Evolutionary conservation across 805 yeast species (phyloP).

Genomic region (Metschnikowia santaceciliae): DNA sequence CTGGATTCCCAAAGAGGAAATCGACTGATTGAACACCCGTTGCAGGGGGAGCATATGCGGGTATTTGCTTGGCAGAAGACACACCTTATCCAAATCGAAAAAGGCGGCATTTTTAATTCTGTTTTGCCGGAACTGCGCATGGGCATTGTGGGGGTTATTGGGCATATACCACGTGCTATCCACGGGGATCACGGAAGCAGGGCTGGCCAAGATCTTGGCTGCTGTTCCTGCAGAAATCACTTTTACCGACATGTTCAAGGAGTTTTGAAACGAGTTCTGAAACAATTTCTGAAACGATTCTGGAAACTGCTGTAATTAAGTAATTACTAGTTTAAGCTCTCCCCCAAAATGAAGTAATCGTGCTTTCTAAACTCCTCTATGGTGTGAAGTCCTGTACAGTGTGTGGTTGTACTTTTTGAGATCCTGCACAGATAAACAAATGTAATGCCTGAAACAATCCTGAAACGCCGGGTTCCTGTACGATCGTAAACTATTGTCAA

Average conservation of each 20-base stretch:
- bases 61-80: constrained; percentile 48
- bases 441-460: no score
- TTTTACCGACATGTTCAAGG: neutral
- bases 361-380: no score
- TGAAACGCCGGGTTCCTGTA: no score
- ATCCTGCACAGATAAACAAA: no score
- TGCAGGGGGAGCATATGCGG: constrained; percentile 89
- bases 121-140: constrained; percentile 45
- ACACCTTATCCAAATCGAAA: constrained; percentile 17
- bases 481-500: no score
- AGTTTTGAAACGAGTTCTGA: no score
- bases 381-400: no score
- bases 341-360: no score
- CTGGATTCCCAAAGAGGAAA: constrained; percentile 53
- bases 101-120: constrained; percentile 39
- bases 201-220: constrained; percentile 9
- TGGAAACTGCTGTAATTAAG: no score
- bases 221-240: constrained; percentile 8
- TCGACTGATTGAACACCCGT: constrained; percentile 49
- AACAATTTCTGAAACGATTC: no score
- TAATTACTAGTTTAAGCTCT: no score
- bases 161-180: constrained; percentile 97
- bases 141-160: constrained; percentile 56
- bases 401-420: no score
- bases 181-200: constrained; percentile 46